These are phyloP conservation scores for Sporisorium scitamineum DNA, from an alignment of 1,284 basidiomycete genomes.

Conservation along the genomic window DNA sequence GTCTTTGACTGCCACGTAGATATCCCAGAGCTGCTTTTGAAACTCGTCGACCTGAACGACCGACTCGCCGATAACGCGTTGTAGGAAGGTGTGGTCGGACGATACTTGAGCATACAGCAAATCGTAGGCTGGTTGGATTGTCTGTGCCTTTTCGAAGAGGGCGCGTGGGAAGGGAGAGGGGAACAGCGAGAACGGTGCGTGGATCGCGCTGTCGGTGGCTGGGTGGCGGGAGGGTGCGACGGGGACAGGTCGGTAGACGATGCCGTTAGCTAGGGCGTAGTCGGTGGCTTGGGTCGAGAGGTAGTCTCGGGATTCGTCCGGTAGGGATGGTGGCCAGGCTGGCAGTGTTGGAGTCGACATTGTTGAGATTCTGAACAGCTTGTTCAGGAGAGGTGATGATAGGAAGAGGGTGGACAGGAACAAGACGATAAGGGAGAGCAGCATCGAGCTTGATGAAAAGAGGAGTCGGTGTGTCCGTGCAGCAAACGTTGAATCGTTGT, in stretches of 20 bases:
- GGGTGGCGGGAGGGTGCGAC: constrained; percentile 64
- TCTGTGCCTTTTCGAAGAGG: constrained; percentile 78
- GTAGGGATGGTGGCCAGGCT: constrained; percentile 80
- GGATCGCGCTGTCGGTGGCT: constrained; percentile 76
- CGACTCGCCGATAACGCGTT: constrained; percentile 82
- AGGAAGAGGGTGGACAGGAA: constrained; percentile 12
- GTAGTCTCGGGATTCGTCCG: constrained; percentile 74
- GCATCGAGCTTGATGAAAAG: constrained; percentile 1
- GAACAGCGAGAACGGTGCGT: constrained; percentile 88
- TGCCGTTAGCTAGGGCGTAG: constrained; percentile 85
- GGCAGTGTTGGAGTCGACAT: constrained; percentile 28
- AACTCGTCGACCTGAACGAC: constrained; percentile 89
- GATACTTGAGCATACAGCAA: constrained; percentile 86
- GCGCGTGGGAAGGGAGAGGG: constrained; percentile 85
- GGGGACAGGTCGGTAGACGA: constrained; percentile 80
- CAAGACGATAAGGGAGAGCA: background rate
- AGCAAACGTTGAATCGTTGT: no score
- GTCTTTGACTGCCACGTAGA: constrained; percentile 78
- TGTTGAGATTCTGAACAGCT: background rate
- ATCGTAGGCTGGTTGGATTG: constrained; percentile 84
- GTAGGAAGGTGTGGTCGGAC: constrained; percentile 82
- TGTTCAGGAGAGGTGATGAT: background rate
- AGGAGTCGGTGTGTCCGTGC: background rate
- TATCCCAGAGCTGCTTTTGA: constrained; percentile 84
- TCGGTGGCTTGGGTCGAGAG: constrained; percentile 80